These are phyloP conservation scores for Omphalotus guepiniiformis DNA, from an alignment of 768 basidiomycete genomes.

Conservation along the genomic window DNA sequence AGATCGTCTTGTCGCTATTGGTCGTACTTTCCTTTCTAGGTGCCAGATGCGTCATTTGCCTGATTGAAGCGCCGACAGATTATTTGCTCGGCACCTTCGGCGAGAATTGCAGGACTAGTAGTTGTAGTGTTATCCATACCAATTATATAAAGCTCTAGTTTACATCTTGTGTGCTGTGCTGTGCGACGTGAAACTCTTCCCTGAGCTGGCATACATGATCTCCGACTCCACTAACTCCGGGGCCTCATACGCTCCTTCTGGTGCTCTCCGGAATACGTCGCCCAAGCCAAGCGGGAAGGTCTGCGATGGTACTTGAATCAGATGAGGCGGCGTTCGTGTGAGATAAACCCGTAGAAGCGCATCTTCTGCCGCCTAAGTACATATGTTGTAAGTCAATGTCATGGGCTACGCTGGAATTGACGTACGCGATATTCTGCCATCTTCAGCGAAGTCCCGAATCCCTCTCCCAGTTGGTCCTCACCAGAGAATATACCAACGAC, in stretches of 20 bases:
- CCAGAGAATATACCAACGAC: constrained; percentile 94
- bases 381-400: not conserved
- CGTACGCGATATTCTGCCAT: constrained; percentile 94
- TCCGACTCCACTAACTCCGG: constrained; percentile 58
- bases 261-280: constrained; percentile 46
- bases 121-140: too few species aligned
- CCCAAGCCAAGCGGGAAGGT: constrained; percentile 61
- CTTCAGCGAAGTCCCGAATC: constrained; percentile 85
- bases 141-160: too few species aligned
- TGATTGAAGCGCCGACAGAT: too few species aligned
- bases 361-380: constrained; percentile 74
- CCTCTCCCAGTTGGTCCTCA: constrained; percentile 84
- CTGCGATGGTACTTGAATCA: constrained; percentile 65
- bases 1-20: too few species aligned
- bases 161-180: too few species aligned
- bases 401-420: constrained; percentile 8
- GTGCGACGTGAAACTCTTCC: constrained; percentile 43
- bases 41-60: too few species aligned
- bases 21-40: too few species aligned
- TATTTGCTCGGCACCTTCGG: too few species aligned
- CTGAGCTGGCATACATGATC: constrained; percentile 66
- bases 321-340: constrained; percentile 66
- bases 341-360: constrained; percentile 80
- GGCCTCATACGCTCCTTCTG: constrained; percentile 46
- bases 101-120: too few species aligned